Base-by-base conservation (phyloP, 768 basidiomycete genomes). In the Gyrodon lividus region DNA sequence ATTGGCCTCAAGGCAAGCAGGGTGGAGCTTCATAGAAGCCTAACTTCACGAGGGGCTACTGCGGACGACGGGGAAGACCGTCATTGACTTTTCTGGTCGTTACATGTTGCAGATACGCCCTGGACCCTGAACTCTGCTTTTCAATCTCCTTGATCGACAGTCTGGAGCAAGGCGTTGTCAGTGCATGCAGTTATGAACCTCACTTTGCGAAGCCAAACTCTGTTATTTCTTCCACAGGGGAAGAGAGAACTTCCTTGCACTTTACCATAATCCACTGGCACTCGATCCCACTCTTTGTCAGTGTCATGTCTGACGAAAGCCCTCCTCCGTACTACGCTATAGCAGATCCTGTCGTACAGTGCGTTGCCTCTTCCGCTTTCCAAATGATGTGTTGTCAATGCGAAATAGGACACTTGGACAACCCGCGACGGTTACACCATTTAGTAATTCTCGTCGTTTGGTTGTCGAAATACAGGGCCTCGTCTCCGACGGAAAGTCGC, bases 321-420 rank as follows among this genome's bases (percentile, higher is more conserved):
- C 60, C 60, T 41, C 60, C 60, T 33, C 57, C 60, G 17, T 61
- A 61, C 26, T 61, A 57, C 35, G 31, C 49, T 33, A 37, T 28
- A 33, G 20, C 37, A 6, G 2, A 22, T 38, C 42, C 46, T 20
- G n/a, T 26, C 13, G 22, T 24, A 4, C 23, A 28, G 60, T 61
- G 22, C 13, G 56, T 58, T 17, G 22, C 3, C 7, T 14, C 24
- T 13, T 20, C 5, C 16, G 1, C 5, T 12, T 7, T 0, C 6
- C 6, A 2, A 19, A 7, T 2, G 12, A 38, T 22, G 14, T 20
- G 35, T 35, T 34, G 26, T 19, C 24, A 17, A 26, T 6, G 7
- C 14, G 14, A 23, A 52, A 43, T 3, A 61, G 56, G 22, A 23
- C 23, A 5, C 39, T 6, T 19, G 43, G 20, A 23, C 9, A 33